These are phyloP conservation scores for Excoecaria cochinchinensis DNA, from an alignment of 345 rosid genomes.

Conservation along the genomic window DNA sequence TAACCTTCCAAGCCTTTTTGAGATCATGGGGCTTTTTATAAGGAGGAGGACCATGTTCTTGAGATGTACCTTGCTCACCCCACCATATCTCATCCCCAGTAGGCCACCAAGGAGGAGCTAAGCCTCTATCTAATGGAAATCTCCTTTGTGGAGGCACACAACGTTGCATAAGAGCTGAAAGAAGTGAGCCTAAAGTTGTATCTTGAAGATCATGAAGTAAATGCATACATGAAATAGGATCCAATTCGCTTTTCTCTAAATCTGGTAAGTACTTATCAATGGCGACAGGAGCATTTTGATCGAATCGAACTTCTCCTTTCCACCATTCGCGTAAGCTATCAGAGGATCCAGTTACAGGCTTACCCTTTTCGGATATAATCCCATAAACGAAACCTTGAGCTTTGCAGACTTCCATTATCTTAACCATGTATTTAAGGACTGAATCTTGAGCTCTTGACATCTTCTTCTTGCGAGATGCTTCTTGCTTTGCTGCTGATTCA, in stretches of 20 bases:
- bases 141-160: slow-evolving; percentile 61
- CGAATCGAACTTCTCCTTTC: slow-evolving; percentile 61
- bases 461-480: slow-evolving; percentile 49
- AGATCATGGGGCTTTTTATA: slow-evolving; percentile 68
- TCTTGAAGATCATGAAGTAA: slow-evolving; percentile 62
- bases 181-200: slow-evolving; percentile 61
- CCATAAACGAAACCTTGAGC: slow-evolving; percentile 68
- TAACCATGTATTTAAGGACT: slow-evolving; percentile 66
- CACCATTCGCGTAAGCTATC: slow-evolving; percentile 68
- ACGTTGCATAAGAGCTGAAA: slow-evolving; percentile 68
- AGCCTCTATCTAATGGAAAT: slow-evolving; percentile 57
- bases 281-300: slow-evolving; percentile 46
- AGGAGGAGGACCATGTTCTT: slow-evolving; percentile 59
- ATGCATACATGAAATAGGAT: slow-evolving; percentile 37
- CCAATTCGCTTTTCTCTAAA: slow-evolving; percentile 18
- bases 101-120: slow-evolving; percentile 84
- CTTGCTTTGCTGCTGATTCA: slow-evolving; percentile 16
- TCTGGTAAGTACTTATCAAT: slow-evolving; percentile 33
- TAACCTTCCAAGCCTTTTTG: slow-evolving; percentile 72
- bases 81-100: slow-evolving; percentile 57
- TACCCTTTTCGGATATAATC: slow-evolving; percentile 67
- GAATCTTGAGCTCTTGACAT: slow-evolving; percentile 64
- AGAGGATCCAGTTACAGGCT: slow-evolving; percentile 67
- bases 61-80: slow-evolving; percentile 51
- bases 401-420: slow-evolving; percentile 73